These are phyloP conservation scores for Monilinia fructigena DNA, from an alignment of 2,329 filamentous ascomycete genomes.

Conservation along the genomic window DNA sequence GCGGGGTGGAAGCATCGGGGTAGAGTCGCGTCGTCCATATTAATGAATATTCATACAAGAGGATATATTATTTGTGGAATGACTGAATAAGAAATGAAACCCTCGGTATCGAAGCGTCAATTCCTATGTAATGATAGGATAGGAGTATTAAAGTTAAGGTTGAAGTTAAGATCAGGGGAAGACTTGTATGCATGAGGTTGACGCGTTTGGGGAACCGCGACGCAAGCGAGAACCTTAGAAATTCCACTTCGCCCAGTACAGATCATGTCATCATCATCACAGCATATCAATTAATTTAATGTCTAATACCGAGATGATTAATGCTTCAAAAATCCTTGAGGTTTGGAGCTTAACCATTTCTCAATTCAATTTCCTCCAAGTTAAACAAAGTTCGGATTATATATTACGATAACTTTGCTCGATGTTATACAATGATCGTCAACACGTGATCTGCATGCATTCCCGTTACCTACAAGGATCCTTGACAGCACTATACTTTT, in stretches of 20 bases:
- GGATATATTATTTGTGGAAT: background rate
- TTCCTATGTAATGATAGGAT: background rate
- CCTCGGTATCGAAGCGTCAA: background rate
- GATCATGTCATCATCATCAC: conserved; percentile 6
- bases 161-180: background rate
- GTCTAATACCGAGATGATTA: background rate
- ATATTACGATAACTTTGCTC: background rate
- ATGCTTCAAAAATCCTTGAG: background rate
- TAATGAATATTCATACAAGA: conserved; percentile 19
- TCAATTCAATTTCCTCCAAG: background rate
- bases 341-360: background rate
- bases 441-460: conserved; percentile 23
- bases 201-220: conserved; percentile 25
- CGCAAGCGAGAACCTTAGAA: conserved; percentile 20
- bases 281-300: background rate
- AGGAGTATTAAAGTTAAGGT: background rate
- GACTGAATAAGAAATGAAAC: background rate
- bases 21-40: conserved; percentile 40
- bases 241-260: conserved; percentile 19
- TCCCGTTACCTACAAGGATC: conserved; percentile 4
- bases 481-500: background rate
- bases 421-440: background rate
- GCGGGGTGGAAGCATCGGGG: conserved; percentile 32
- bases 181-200: conserved; percentile 19
- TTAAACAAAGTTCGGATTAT: background rate